Conservation (phyloP, 345 rosid species). For the Salix dunnii region DNA sequence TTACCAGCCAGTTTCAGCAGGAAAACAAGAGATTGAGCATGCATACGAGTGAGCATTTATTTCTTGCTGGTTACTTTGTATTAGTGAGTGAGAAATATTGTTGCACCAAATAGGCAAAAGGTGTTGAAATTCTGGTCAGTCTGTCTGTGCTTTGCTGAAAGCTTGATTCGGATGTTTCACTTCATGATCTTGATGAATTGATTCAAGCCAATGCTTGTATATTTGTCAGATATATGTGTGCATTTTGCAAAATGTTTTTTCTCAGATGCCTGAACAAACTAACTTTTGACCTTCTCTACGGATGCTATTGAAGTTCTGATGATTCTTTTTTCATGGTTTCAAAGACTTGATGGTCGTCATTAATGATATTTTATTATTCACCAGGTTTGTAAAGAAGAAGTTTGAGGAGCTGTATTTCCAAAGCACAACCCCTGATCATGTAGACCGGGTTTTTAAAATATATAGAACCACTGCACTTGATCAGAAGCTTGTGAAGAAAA, state of each 20-base stretch:
- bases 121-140: neutral
- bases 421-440: constrained; percentile 73
- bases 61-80: neutral
- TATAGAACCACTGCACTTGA: constrained; percentile 92
- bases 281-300: neutral
- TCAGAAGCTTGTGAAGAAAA: constrained; percentile 96
- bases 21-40: constrained; percentile 92
- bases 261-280: neutral
- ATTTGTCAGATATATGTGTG: neutral
- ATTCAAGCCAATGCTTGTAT: neutral
- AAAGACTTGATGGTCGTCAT: neutral
- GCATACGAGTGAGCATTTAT: constrained; percentile 78
- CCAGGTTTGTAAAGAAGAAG: constrained; percentile 92
- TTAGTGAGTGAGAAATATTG: neutral
- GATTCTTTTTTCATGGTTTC: neutral
- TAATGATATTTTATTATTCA: constrained; percentile 3
- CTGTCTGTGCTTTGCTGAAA: neutral
- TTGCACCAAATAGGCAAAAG: neutral
- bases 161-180: neutral
- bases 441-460: constrained; percentile 92
- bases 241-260: neutral
- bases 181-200: neutral
- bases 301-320: neutral
- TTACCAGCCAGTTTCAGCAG: constrained; percentile 79
- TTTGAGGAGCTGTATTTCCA: constrained; percentile 91